Evolutionary conservation across 257 asterid species (phyloP).

Genomic region (Forsythia suspensa): DNA sequence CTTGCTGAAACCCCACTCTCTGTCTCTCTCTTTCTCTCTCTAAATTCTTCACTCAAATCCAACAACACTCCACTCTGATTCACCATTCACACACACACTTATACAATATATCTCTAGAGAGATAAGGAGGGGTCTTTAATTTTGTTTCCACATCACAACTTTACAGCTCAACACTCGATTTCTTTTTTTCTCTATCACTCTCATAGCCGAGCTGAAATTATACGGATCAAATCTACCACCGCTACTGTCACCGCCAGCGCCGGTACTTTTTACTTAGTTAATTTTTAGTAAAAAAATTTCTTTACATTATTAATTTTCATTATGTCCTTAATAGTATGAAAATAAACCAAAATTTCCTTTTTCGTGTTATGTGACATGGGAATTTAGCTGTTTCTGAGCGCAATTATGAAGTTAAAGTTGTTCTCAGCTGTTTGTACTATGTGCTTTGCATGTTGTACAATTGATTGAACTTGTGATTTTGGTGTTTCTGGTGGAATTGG

Average conservation of each 20-base stretch:
- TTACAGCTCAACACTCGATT: constrained; percentile 26
- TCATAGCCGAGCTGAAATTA: not conserved
- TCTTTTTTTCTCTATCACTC: not conserved
- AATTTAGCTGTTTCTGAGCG: not conserved
- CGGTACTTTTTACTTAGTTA: not conserved
- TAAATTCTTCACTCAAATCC: constrained; percentile 1
- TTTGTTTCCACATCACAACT: constrained; percentile 12
- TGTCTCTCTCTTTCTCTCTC: not conserved
- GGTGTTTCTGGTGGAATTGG: too few species aligned
- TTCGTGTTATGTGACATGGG: not conserved
- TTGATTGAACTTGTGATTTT: not conserved
- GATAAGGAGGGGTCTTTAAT: not conserved
- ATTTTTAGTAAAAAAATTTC: not conserved
- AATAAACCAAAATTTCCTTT: not conserved
- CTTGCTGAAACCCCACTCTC: not conserved
- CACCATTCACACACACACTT: not conserved
- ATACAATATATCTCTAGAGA: not conserved
- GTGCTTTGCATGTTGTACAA: not conserved
- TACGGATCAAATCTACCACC: constrained; percentile 25
- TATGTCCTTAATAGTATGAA: not conserved
- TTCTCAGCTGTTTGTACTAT: constrained; percentile 2
- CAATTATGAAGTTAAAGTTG: not conserved
- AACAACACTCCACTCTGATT: not conserved
- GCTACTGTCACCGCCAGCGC: not conserved
- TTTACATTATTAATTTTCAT: not conserved